Percentiles rank a stretch among this genome's conserved stretches.
These are phyloP conservation scores for Sanghuangporus weigelae DNA, from an alignment of 1,284 basidiomycete genomes.

Conservation along the genomic window DNA sequence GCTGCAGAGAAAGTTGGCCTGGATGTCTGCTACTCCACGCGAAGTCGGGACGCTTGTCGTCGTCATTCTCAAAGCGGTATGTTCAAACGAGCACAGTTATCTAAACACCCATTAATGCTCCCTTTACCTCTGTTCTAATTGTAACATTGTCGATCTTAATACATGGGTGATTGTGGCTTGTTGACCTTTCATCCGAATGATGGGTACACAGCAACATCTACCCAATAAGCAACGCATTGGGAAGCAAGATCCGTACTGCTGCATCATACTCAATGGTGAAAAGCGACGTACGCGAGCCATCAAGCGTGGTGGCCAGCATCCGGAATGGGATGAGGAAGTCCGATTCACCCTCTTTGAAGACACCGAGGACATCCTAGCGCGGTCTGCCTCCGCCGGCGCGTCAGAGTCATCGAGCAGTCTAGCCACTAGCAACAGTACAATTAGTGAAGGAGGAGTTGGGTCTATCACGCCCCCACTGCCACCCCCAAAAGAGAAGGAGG, in stretches of 20 bases:
- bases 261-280: conserved; percentile 73
- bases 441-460: conserved; percentile 23
- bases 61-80: conserved; percentile 91
- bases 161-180: neutral
- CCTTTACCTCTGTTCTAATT: conserved; percentile 19
- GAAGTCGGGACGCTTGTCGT: conserved; percentile 93
- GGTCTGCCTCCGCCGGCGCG: conserved; percentile 28
- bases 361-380: conserved; percentile 56
- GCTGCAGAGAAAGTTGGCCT: conserved; percentile 2
- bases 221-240: conserved; percentile 94
- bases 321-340: conserved; percentile 98
- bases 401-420: conserved; percentile 29
- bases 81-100: conserved; percentile 29
- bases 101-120: neutral
- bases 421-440: neutral
- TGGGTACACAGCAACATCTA: conserved; percentile 67
- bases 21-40: conserved; percentile 54
- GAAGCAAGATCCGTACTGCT: conserved; percentile 96
- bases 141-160: conserved; percentile 15
- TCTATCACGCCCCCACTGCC: conserved; percentile 50
- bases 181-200: neutral
- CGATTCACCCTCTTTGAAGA: conserved; percentile 90
- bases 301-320: conserved; percentile 95
- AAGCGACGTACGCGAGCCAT: conserved; percentile 86
- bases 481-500: conserved; percentile 46